Evolutionary conservation across 2,329 filamentous ascomycete species (phyloP), one percentile per base, ranked within the genome.

Genomic region (Herpotrichia juniperi): DNA sequence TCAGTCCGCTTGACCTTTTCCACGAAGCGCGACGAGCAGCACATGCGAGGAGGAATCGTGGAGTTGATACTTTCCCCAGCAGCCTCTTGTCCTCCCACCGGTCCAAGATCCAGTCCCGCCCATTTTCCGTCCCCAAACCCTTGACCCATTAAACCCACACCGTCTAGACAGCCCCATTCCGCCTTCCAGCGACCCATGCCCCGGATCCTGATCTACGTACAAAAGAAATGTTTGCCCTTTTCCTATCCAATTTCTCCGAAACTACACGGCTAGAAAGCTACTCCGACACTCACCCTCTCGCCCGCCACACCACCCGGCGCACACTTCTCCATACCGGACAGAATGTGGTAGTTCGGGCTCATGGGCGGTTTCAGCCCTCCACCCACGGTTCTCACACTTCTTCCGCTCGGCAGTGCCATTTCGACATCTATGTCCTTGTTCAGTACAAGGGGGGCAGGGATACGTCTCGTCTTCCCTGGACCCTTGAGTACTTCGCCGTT

Each of bases 261-360:
- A 6, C 26, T 28, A 28, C 7, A 6, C 26, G 7, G 42, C 49
- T 63, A 74, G 49, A 72, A 73, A 1, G 71, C 71, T n/a, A 74
- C 61, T 19, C 71, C 71, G 22, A 73, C 69, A 72, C 71, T 0
- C 63, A 34, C 7, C 22, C 49, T 47, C 43, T 50, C 43, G 32
- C 51, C 50, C 9, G 46, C 50, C 21, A 28, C 3, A 31, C 42
- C 42, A 32, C n/a, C n/a, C n/a, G 14, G 9, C 34, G 17, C 48
- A 62, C 54, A 21, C 59, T 59, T 64, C 48, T 73, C 69, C 67
- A 69, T 71, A 1, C 68, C 69, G 17, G 54, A 57, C 46, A 73
- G 48, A 0, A 72, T 39, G 11, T 59, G 56, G 34, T 62, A 65
- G 14, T 64, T 52, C 1, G 69, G 69, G 7, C 64, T 69, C 30